Base-by-base conservation (phyloP, 768 basidiomycete species). In the Amanita thiersii region DNA sequence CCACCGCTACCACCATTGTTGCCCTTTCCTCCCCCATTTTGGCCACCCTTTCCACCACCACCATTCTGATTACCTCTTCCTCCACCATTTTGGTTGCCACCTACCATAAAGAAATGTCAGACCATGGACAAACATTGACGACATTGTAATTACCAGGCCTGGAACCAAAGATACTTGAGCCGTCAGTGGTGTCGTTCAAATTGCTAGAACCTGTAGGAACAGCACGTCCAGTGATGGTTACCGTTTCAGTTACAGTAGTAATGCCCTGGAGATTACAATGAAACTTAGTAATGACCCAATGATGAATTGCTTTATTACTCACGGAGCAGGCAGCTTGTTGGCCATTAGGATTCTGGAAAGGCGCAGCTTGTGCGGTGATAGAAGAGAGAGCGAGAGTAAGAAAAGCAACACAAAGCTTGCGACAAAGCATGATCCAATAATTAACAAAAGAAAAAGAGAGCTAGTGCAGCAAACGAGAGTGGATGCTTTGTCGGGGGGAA, bases 361-460 rank as follows among this genome's bases (percentile, higher is more conserved):
- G 63, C 11, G 52, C 58, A 43, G 62, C 64, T 39, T 59, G 53
- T 10, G 53, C 59, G 18, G 48, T 47, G 29, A 58, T 55, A 17
- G 58, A 56, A 28, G 60, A 58, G 31, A 72, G 48, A 25, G 61
- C 56, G 37, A 68, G 50, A 31, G 60, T 57, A 40, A 69, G 54
- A 54, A 69, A 56, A 50, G 65, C 61, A 49, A 66, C 57, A 46
- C 58, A 55, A 44, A 66, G 37, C 37, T 56, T 56, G 51, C 61
- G 64, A 38, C 62, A 51, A 49, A 65, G 62, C 70, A 72, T 72
- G 47, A 51, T 45, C 20, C 34, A 51, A 21, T 3, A 15, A 31
- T 10, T 15, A 21, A 4, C 15, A 4, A 24, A 31, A 24, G 6
- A 29, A 18, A 44, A 37, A 19, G 8, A 32, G 15, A 23, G 17